Conservation (phyloP, 257 asterid species). For the Leonotis leonurus region DNA sequence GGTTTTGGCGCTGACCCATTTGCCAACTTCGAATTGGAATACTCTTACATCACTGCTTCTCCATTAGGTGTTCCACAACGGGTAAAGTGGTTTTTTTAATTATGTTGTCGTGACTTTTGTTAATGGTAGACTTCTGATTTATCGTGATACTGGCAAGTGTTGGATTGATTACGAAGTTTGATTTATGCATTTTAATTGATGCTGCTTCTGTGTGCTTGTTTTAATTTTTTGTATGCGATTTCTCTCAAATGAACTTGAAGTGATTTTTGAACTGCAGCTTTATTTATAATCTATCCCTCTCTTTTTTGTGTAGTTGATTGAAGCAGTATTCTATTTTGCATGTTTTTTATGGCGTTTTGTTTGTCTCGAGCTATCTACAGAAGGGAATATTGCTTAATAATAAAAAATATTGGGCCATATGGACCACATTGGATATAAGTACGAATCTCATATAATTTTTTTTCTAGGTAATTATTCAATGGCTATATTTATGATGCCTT, state of each 20-base stretch:
- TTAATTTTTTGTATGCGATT: background rate
- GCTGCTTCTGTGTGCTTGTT: background rate
- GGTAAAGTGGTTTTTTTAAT: constrained; percentile 30
- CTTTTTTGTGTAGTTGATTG: background rate
- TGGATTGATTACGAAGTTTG: background rate
- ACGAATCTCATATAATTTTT: background rate
- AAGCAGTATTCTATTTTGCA: background rate
- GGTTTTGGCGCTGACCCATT: constrained; percentile 65
- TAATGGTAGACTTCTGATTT: background rate
- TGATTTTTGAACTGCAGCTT: background rate
- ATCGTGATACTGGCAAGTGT: background rate
- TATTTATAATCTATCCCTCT: background rate
- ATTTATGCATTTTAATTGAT: background rate
- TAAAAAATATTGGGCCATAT: background rate
- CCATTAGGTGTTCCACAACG: constrained; percentile 97
- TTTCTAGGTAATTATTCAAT: background rate
- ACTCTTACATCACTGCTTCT: constrained; percentile 68
- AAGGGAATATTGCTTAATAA: background rate
- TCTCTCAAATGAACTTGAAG: background rate
- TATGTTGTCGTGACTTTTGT: background rate
- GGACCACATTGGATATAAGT: background rate
- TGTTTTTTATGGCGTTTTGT: background rate
- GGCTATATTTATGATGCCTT: background rate
- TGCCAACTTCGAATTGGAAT: constrained; percentile 48
- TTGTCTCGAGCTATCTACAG: background rate